Conservation (phyloP, 305 asterid genomes). For the Stenogyne calaminthoides region DNA sequence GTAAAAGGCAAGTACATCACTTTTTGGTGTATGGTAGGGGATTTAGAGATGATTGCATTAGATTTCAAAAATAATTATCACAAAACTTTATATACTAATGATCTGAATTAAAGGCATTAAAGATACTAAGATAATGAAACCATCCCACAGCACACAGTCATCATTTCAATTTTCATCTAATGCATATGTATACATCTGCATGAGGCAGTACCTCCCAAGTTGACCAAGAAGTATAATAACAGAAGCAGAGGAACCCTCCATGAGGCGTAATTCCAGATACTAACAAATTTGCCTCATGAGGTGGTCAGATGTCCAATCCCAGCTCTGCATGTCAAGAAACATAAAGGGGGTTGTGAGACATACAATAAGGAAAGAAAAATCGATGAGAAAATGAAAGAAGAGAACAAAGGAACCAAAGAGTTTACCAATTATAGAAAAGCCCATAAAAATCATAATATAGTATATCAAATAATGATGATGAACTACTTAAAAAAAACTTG, state of each 20-base stretch:
- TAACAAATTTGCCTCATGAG: conserved; percentile 48
- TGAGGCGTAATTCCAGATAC: conserved; percentile 46
- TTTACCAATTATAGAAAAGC: neutral
- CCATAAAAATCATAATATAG: neutral
- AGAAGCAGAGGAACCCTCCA: conserved; percentile 53
- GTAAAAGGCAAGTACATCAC: neutral
- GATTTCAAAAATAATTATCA: neutral
- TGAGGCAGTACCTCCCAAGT: conserved; percentile 69
- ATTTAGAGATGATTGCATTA: neutral
- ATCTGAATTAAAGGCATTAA: neutral
- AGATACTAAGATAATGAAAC: neutral
- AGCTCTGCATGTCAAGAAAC: conserved; percentile 56
- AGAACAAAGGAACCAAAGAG: neutral
- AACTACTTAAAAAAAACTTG: neutral
- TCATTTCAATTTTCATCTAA: neutral
- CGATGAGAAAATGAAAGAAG: neutral
- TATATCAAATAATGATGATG: neutral
- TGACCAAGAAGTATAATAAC: conserved; percentile 65
- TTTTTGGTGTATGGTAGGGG: neutral
- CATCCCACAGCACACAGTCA: no score
- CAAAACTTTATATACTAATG: neutral
- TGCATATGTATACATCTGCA: neutral
- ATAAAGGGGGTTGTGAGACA: conserved; percentile 17
- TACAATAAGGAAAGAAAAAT: conserved; percentile 6
- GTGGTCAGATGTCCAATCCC: conserved; percentile 73